Conservation (phyloP, 768 basidiomycete genomes). For the Mycena indigotica region DNA sequence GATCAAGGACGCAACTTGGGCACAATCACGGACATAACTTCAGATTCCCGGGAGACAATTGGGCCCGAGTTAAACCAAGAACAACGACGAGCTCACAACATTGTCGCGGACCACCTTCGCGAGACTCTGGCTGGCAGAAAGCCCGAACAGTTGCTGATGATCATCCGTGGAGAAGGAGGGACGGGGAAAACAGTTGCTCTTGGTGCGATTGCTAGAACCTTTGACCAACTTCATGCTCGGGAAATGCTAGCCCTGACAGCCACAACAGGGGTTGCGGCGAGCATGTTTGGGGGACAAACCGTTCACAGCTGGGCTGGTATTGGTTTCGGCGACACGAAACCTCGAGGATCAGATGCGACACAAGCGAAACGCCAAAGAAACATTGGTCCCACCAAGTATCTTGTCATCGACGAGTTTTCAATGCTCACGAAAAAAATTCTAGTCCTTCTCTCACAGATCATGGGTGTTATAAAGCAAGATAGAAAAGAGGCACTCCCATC, state of each 20-base stretch:
- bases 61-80: constrained; percentile 27
- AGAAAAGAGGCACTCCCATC: constrained; percentile 12
- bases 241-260: constrained; percentile 38
- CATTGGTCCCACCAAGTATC: constrained; percentile 25
- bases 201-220: constrained; percentile 37
- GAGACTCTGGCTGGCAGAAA: constrained; percentile 20
- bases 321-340: constrained; percentile 4
- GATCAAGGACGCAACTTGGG: too few relatives aligned
- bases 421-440: constrained; percentile 37
- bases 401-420: constrained; percentile 44
- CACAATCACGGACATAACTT: too few relatives aligned
- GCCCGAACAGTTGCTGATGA: constrained; percentile 37
- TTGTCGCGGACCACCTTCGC: constrained; percentile 34
- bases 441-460: constrained; percentile 20
- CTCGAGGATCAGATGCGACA: constrained; percentile 13
- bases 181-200: constrained; percentile 47
- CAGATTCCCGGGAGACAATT: neutral
- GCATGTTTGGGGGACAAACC: constrained; percentile 40
- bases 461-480: constrained; percentile 14
- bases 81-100: constrained; percentile 39
- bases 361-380: constrained; percentile 14
- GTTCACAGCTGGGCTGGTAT: constrained; percentile 35
- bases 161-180: constrained; percentile 43
- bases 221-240: constrained; percentile 15
- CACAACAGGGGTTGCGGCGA: constrained; percentile 42